Conservation (phyloP, 75 land plant genomes). For the Selaginella moellendorffii region DNA sequence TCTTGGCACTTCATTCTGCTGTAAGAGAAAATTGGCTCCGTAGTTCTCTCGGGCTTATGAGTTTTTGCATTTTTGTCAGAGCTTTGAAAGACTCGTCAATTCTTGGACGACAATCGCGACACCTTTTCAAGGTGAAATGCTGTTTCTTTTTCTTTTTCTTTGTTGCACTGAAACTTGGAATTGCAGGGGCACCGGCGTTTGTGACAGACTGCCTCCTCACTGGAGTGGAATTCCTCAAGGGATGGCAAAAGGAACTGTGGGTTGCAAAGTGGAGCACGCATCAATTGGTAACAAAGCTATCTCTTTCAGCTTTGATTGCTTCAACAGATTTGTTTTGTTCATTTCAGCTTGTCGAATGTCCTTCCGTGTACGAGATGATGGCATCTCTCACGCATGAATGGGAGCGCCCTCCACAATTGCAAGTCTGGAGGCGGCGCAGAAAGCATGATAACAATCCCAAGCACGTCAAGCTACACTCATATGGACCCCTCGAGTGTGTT, state of each 20-base stretch:
- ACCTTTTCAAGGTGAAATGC: neutral
- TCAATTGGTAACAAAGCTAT: constrained; percentile 67
- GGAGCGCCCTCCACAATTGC: constrained; percentile 49
- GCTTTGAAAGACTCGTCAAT: neutral
- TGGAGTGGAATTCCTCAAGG: constrained; percentile 86
- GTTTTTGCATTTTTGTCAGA: neutral
- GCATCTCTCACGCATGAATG: constrained; percentile 51
- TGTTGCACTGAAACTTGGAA: too few relatives aligned
- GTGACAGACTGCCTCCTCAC: constrained; percentile 63
- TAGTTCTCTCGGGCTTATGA: neutral
- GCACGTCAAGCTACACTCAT: constrained; percentile 40
- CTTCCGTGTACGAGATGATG: constrained; percentile 93
- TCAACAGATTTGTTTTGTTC: neutral
- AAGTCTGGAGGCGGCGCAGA: constrained; percentile 64
- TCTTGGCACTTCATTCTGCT: constrained; percentile 55
- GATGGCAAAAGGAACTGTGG: constrained; percentile 86
- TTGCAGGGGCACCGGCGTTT: constrained; percentile 94
- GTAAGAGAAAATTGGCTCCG: constrained; percentile 24
- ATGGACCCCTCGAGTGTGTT: constrained; percentile 33
- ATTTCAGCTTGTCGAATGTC: constrained; percentile 89
- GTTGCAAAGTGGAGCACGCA: constrained; percentile 99
- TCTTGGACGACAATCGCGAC: neutral
- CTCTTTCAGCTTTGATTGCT: too few relatives aligned
- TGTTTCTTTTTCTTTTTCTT: too few relatives aligned
- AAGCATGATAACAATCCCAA: constrained; percentile 25